These are phyloP conservation scores for Clavispora asparagi DNA, from an alignment of 805 yeast species.

Conservation along the genomic window DNA sequence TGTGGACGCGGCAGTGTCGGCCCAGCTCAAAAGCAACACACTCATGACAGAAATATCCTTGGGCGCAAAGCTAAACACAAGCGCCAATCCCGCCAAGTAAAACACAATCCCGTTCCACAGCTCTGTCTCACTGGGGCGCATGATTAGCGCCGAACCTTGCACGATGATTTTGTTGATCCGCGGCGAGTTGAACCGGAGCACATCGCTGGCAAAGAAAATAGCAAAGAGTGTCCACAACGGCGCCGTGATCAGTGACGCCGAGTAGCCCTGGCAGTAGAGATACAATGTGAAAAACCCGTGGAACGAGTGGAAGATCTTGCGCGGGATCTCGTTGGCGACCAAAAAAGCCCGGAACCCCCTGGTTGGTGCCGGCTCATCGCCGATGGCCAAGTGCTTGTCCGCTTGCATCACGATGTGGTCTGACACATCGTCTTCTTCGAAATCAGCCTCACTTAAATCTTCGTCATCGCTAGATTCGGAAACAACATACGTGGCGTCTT, in stretches of 20 bases:
- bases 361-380: neutral
- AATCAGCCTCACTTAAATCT: neutral
- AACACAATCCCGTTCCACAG: conserved; percentile 80
- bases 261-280: conserved; percentile 60
- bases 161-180: conserved; percentile 66
- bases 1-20: conserved; percentile 95
- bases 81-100: conserved; percentile 73
- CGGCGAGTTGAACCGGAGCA: conserved; percentile 56
- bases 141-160: conserved; percentile 65
- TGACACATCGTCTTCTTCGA: neutral
- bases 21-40: conserved; percentile 85
- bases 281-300: conserved; percentile 79
- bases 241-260: conserved; percentile 50
- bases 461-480: conserved; percentile 6
- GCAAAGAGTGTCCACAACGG: conserved; percentile 55
- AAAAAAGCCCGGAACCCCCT: conserved; percentile 32
- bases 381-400: neutral
- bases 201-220: conserved; percentile 57
- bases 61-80: conserved; percentile 65
- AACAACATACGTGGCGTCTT: conserved; percentile 31
- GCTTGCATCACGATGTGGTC: neutral
- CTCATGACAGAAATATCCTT: conserved; percentile 79
- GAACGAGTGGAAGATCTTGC: conserved; percentile 83
- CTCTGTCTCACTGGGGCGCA: conserved; percentile 77
- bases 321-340: conserved; percentile 80